These are phyloP conservation scores for Prunus salicina DNA, from an alignment of 306 rosid species.

Conservation along the genomic window DNA sequence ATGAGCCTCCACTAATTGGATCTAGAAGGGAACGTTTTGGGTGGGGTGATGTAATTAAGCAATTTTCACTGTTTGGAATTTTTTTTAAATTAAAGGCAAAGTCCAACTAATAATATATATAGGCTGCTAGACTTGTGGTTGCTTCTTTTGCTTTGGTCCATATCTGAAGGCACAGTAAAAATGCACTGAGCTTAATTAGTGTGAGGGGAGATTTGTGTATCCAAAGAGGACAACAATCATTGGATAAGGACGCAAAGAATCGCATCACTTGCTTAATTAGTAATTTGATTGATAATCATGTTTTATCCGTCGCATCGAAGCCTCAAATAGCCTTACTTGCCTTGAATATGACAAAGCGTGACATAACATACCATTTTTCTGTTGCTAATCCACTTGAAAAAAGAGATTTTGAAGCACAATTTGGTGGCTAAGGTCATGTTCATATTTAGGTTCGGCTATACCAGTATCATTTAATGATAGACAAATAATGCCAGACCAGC, in stretches of 20 bases:
- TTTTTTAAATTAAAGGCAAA: background rate
- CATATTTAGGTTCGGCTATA: background rate
- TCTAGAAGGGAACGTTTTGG: constrained; percentile 26
- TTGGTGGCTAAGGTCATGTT: background rate
- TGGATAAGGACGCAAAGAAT: constrained; percentile 23
- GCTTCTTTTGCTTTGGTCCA: constrained; percentile 15
- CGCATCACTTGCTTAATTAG: constrained; percentile 26
- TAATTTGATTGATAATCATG: background rate
- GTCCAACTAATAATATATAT: background rate
- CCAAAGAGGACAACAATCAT: constrained; percentile 35
- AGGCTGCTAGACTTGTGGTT: no score
- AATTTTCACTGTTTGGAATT: background rate
- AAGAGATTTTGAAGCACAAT: background rate
- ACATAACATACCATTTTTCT: background rate
- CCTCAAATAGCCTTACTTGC: no score
- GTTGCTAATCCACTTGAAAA: background rate
- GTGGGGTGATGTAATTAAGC: constrained; percentile 26
- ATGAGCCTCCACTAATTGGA: constrained; percentile 9
- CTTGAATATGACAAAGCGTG: no score
- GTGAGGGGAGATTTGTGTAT: constrained; percentile 30
- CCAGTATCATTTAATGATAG: background rate
- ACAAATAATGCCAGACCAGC: background rate
- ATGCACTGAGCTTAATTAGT: constrained; percentile 34
- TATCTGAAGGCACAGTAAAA: constrained; percentile 39
- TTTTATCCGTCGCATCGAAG: no score